A percentile compares a stretch with the other conserved stretches of the same genome.
Evolutionary conservation across 2,329 filamentous ascomycete genomes (phyloP).

Genomic region (Simplicillium aogashimaense): DNA sequence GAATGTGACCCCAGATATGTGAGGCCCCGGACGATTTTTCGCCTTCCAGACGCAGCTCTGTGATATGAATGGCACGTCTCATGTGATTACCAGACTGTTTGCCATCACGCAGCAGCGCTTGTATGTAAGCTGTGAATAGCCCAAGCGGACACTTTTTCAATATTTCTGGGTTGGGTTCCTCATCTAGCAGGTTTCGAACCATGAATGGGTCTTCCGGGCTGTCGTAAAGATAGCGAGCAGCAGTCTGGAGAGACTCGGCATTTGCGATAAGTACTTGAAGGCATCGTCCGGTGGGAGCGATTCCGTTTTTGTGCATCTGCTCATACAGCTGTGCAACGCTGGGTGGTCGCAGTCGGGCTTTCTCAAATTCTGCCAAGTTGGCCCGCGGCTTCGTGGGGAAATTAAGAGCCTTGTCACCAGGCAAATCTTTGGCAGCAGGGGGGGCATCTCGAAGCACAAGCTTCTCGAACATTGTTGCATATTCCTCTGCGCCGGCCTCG

Average conservation of each 20-base stretch:
- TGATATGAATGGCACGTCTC: constrained; percentile 19
- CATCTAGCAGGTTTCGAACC: constrained; percentile 10
- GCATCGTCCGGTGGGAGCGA: constrained; percentile 37
- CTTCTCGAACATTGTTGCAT: constrained; percentile 52
- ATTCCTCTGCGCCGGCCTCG: constrained; percentile 33
- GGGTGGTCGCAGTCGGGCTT: constrained; percentile 51
- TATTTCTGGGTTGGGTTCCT: constrained; percentile 12
- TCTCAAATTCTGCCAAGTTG: constrained; percentile 56
- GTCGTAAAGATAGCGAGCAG: constrained; percentile 38
- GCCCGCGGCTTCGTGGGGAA: constrained; percentile 21
- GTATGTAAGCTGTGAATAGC: constrained; percentile 41
- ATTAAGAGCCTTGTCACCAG: constrained; percentile 52
- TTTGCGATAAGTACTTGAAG: constrained; percentile 46
- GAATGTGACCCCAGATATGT: constrained; percentile 21
- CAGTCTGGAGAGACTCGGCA: constrained; percentile 35
- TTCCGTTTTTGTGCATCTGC: constrained; percentile 40
- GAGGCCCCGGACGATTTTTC: constrained; percentile 16
- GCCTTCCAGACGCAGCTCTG: constrained; percentile 14
- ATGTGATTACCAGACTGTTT: constrained; percentile 14
- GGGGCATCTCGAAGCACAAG: constrained; percentile 26
- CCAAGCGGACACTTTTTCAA: constrained; percentile 16
- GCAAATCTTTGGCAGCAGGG: constrained; percentile 23
- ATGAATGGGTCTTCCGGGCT: constrained; percentile 15
- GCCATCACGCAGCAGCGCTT: constrained; percentile 15
- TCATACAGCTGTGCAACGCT: constrained; percentile 46